Evolutionary conservation across 768 basidiomycete species (phyloP), one percentile per base, ranked within the genome.

Genomic region (Lepiota subincarnata): DNA sequence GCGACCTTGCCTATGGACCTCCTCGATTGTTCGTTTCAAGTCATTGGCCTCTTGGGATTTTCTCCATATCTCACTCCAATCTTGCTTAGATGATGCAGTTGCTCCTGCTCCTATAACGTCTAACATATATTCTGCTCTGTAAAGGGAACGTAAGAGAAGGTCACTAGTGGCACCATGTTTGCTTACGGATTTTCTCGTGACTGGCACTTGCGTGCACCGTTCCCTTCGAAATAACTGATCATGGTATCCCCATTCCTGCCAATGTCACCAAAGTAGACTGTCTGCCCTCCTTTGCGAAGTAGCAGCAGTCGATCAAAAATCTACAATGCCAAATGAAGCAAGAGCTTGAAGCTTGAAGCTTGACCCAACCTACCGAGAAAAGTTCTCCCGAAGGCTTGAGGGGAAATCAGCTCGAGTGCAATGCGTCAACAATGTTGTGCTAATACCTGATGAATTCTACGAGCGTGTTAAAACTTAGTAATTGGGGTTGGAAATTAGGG

Each of bases 291-390:
- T 57, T 81, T 81, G 43, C 81, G 79, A 13, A 95, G 74, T 0
- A 96, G 75, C 2, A 95, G 70, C 7, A 96, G 71, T 14, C 87
- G 71, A 62, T 92, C 90, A 61, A 93, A 92, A 41, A 79, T 80
- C 60, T 61, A 31, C 31, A 31, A 8, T 31, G 31, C 3, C 3
- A 7, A 31, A 8, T 31, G 31, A 31, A 31, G 10, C 2, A 31
- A 31, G 8, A 7, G 8, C 31, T 31, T 31, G 31, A 8, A 8
- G 7, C 31, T 31, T 8, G 31, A 31, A 8, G 3, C 5, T 31
- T 3, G 8, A 3, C 31, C 24, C 5, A 31, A 31, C 31, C 1
- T 31, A 31, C 7, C 7, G 31, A 53, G 22, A 45, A 44, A 1
- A 49, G 18, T 24, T 56, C 55, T 11, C 41, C 45, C 19, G 45